These are phyloP conservation scores for Thozetella sp. DNA, from an alignment of 495 filamentous ascomycete species.

Conservation along the genomic window DNA sequence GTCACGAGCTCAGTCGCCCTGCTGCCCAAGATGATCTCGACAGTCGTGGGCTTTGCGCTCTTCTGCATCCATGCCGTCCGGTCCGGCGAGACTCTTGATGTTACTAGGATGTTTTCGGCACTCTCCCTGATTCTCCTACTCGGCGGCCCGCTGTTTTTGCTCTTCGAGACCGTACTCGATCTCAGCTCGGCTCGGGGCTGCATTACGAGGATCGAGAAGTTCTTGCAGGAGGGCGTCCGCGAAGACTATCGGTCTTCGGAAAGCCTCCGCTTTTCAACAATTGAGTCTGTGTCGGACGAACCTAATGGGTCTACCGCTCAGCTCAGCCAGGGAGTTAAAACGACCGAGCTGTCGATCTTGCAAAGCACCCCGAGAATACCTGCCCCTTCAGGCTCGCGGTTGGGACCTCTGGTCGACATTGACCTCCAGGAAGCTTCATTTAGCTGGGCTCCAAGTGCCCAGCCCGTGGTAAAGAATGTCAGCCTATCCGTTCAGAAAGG, in stretches of 20 bases:
- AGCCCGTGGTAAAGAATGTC: slow-evolving; percentile 25
- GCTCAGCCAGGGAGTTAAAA: background rate
- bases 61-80: slow-evolving; percentile 7
- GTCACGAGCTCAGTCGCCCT: slow-evolving; percentile 11
- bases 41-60: slow-evolving; percentile 15
- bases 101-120: slow-evolving; percentile 15
- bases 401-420: background rate
- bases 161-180: slow-evolving; percentile 6
- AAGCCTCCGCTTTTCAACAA: background rate
- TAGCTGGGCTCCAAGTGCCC: slow-evolving; percentile 32
- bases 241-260: slow-evolving; percentile 20
- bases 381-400: background rate
- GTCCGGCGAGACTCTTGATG: slow-evolving; percentile 9
- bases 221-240: slow-evolving; percentile 27
- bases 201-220: slow-evolving; percentile 35
- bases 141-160: slow-evolving; percentile 13
- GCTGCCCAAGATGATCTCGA: slow-evolving; percentile 12
- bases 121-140: slow-evolving; percentile 19
- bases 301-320: background rate
- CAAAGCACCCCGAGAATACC: background rate
- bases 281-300: background rate
- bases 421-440: slow-evolving; percentile 31
- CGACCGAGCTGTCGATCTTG: background rate
- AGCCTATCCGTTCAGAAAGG: slow-evolving; percentile 26
- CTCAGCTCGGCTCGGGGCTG: slow-evolving; percentile 30